Percentiles rank a stretch among this genome's conserved stretches.
phyloP scores from a whole-genome alignment of 1,284 basidiomycete genomes.

The Bondarzewia mesenterica region DNA sequence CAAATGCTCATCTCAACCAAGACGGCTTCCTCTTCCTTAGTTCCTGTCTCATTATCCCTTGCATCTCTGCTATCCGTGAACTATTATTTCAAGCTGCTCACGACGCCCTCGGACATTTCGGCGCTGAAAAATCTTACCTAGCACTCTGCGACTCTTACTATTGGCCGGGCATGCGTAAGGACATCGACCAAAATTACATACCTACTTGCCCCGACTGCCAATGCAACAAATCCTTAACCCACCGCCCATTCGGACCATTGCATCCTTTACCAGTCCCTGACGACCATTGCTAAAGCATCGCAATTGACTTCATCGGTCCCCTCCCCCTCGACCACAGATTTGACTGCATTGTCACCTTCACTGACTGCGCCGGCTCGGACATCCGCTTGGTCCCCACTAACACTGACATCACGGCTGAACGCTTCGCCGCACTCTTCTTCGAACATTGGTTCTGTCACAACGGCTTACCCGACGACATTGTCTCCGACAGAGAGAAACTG shows the following conservation, averaged over 20 bases:
- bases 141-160: constrained; percentile 12
- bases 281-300: constrained; percentile 13
- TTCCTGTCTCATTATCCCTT: constrained; percentile 18
- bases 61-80: constrained; percentile 10
- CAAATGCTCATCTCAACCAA: constrained; percentile 12
- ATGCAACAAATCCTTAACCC: constrained; percentile 9
- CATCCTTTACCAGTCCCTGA: constrained; percentile 17
- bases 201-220: constrained; percentile 9
- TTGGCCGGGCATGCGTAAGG: constrained; percentile 14
- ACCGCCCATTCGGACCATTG: constrained; percentile 8
- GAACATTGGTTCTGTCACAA: constrained; percentile 15
- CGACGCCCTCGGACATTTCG: constrained; percentile 16
- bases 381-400: constrained; percentile 18
- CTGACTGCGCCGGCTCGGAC: constrained; percentile 3
- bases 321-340: constrained; percentile 14
- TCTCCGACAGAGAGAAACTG: constrained; percentile 16
- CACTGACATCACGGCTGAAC: constrained; percentile 20
- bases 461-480: constrained; percentile 14
- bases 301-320: constrained; percentile 26
- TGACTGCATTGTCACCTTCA: constrained; percentile 12
- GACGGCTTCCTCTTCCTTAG: constrained; percentile 21
- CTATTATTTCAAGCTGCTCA: constrained; percentile 15
- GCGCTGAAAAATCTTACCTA: constrained; percentile 14
- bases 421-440: constrained; percentile 15
- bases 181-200: constrained; percentile 9